Conservation (phyloP, 257 asterid genomes). For the Lithospermum erythrorhizon region DNA sequence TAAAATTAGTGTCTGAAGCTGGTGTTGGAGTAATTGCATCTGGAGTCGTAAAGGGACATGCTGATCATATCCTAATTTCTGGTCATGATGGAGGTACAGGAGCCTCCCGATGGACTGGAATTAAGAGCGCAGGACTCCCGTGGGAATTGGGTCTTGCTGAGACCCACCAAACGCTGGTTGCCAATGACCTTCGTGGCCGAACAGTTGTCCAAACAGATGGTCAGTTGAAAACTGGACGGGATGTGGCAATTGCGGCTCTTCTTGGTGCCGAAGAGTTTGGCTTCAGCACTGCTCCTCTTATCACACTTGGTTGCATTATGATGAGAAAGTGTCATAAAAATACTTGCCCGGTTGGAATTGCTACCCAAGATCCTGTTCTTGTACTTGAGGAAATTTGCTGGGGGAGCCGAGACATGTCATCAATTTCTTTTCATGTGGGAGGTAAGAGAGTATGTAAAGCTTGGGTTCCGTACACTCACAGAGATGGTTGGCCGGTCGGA, state of each 20-base stretch:
- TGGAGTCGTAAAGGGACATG: conserved; percentile 98
- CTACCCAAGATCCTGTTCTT: conserved; percentile 97
- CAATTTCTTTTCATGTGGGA: conserved; percentile 97
- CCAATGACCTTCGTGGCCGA: conserved; percentile 97
- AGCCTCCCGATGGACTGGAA: conserved; percentile 98
- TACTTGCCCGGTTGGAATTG: conserved; percentile 98
- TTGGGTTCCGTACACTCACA: conserved; percentile 68
- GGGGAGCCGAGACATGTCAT: conserved; percentile 98
- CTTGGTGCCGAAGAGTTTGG: conserved; percentile 99
- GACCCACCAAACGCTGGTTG: conserved; percentile 97
- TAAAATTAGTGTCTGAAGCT: conserved; percentile 97
- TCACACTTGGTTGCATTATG: conserved; percentile 96
- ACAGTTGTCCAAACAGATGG: conserved; percentile 94
- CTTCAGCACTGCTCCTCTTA: conserved; percentile 97
- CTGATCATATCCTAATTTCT: conserved; percentile 91
- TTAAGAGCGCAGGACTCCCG: conserved; percentile 96
- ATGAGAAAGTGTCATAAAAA: conserved; percentile 98
- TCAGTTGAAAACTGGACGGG: conserved; percentile 95
- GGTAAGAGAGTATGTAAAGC: conserved; percentile 82
- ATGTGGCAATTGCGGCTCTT: conserved; percentile 93
- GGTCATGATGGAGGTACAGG: conserved; percentile 99
- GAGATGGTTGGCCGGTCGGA: conserved; percentile 99
- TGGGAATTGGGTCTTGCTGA: conserved; percentile 99
- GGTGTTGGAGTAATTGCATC: conserved; percentile 99
- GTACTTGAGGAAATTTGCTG: conserved; percentile 93